phyloP scores from a whole-genome alignment of 306 rosid species.

The Aeschynomene evenia region DNA sequence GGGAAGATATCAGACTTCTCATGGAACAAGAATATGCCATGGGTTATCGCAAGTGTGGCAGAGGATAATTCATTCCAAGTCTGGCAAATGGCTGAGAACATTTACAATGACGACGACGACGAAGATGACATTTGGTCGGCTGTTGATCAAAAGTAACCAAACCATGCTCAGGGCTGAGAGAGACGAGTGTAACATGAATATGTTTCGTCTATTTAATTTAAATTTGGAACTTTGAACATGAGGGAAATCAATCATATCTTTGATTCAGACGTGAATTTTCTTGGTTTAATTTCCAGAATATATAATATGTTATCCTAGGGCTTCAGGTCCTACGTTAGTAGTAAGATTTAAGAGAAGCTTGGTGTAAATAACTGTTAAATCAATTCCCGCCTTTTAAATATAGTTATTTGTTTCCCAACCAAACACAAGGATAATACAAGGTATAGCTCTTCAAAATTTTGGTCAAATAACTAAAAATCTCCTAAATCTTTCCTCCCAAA shows the following conservation, averaged over 20 bases:
- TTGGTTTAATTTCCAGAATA: not conserved
- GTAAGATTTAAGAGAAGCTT: not conserved
- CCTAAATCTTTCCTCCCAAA: too few relatives aligned
- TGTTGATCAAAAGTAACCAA: conserved; percentile 13
- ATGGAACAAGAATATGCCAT: conserved; percentile 77
- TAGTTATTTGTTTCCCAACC: too few relatives aligned
- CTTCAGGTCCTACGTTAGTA: not conserved
- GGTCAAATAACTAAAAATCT: too few relatives aligned
- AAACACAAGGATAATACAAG: too few relatives aligned
- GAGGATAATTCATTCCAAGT: conserved; percentile 87
- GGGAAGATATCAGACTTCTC: conserved; percentile 91
- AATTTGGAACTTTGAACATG: not conserved
- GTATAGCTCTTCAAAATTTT: too few relatives aligned
- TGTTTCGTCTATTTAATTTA: not conserved
- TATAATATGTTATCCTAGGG: not conserved
- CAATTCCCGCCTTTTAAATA: too few relatives aligned
- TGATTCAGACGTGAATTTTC: not conserved
- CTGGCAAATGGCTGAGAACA: conserved; percentile 85
- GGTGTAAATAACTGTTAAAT: too few relatives aligned
- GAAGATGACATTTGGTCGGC: conserved; percentile 34
- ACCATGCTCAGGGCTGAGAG: not conserved
- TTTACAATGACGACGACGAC: conserved; percentile 54
- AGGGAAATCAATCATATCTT: not conserved
- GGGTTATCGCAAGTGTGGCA: conserved; percentile 87
- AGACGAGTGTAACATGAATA: not conserved